phyloP scores from a whole-genome alignment of 495 filamentous ascomycete genomes.

The Lasiosphaeria miniovina region DNA sequence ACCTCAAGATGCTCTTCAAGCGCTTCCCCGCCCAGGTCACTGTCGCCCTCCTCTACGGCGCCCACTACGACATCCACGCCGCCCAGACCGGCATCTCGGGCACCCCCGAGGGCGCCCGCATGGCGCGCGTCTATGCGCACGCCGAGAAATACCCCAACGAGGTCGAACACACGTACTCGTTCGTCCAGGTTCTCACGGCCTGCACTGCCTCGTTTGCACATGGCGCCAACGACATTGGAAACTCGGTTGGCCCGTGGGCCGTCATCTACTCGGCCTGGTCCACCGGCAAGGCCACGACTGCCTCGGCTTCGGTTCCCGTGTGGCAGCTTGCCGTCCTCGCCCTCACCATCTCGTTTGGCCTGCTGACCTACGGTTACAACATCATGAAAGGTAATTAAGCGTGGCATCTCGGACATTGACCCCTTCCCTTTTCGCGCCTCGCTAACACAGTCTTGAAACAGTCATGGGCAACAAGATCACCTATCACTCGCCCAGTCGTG shows the following conservation, averaged over 20 bases:
- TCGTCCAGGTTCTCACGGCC: conserved; percentile 71
- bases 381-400: conserved; percentile 52
- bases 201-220: conserved; percentile 75
- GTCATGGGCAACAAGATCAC: conserved; percentile 67
- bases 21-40: conserved; percentile 60
- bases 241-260: conserved; percentile 72
- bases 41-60: conserved; percentile 58
- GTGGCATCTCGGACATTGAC: neutral
- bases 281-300: conserved; percentile 44
- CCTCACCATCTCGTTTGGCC: conserved; percentile 51
- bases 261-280: conserved; percentile 67
- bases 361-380: conserved; percentile 68
- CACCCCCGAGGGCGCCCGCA: conserved; percentile 63
- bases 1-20: conserved; percentile 55
- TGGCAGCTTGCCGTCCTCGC: conserved; percentile 54
- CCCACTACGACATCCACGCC: conserved; percentile 71
- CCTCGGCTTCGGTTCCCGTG: conserved; percentile 55
- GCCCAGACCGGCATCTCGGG: conserved; percentile 61
- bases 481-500: conserved; percentile 61
- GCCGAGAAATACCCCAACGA: conserved; percentile 69
- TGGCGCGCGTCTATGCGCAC: conserved; percentile 56
- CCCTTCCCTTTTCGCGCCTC: neutral
- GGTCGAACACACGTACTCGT: conserved; percentile 73
- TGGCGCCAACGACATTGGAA: conserved; percentile 77
- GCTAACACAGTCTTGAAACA: conserved; percentile 7